Percentiles rank a stretch among this genome's conserved stretches.
phyloP scores from a whole-genome alignment of 108 stramenopile species.

The Cyclotella sp. region DNA sequence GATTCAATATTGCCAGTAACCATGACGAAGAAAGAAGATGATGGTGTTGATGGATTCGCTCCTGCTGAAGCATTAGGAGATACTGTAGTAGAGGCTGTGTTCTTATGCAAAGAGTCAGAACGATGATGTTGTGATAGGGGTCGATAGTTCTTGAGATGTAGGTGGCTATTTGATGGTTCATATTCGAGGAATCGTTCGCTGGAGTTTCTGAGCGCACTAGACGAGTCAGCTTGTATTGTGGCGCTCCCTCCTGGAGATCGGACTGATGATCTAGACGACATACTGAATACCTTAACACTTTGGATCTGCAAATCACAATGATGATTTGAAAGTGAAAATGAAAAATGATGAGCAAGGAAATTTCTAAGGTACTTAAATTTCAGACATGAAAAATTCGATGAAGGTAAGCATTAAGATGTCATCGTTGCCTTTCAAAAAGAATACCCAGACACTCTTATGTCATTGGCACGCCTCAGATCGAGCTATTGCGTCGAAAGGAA shows the following conservation, averaged over 20 bases:
- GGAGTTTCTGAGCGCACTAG: not conserved
- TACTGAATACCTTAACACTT: not conserved
- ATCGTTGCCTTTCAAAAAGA: too few species aligned
- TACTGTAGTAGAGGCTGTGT: not conserved
- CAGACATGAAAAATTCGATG: too few species aligned
- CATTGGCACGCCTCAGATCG: too few species aligned
- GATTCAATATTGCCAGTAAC: constrained; percentile 69
- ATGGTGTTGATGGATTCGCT: constrained; percentile 5
- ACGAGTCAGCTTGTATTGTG: not conserved
- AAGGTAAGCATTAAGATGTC: too few species aligned
- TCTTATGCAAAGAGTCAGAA: constrained; percentile 2
- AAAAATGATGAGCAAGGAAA: too few species aligned
- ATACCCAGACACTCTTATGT: too few species aligned
- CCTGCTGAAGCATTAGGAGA: not conserved
- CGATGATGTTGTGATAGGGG: not conserved
- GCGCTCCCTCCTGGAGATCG: not conserved
- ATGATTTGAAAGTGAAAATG: too few species aligned
- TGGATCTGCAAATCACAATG: too few species aligned
- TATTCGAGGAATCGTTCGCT: constrained; percentile 22
- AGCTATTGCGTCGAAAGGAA: too few species aligned
- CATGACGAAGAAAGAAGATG: constrained; percentile 64
- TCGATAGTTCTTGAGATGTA: constrained; percentile 26
- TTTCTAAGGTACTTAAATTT: too few species aligned
- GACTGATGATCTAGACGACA: not conserved
- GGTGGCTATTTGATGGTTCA: constrained; percentile 19